Conservation (phyloP, 139 green algal genomes). For the Coelastrella sp. region DNA sequence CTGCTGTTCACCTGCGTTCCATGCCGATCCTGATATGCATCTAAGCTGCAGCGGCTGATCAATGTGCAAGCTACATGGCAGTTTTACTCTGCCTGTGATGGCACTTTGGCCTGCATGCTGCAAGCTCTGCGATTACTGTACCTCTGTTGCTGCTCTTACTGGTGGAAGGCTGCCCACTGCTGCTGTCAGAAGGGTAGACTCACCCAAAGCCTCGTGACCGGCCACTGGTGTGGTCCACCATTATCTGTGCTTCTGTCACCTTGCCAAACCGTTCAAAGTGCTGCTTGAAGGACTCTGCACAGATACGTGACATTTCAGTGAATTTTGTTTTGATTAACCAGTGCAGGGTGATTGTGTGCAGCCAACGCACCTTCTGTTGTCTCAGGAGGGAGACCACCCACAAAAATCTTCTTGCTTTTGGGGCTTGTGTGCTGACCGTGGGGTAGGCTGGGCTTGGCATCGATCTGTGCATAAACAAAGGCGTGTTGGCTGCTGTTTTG, state of each 20-base stretch:
- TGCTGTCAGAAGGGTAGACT: not conserved
- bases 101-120: too few species aligned
- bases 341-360: too few species aligned
- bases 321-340: not conserved
- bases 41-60: too few species aligned
- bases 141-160: not conserved
- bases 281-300: conserved; percentile 72
- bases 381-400: conserved; percentile 86
- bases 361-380: conserved; percentile 75
- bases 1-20: too few species aligned
- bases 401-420: conserved; percentile 88
- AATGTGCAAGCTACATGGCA: too few species aligned
- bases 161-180: not conserved
- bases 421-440: conserved; percentile 65
- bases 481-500: not conserved
- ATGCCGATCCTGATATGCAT: too few species aligned
- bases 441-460: conserved; percentile 86
- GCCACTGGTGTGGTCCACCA: conserved; percentile 83
- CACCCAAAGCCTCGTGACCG: conserved; percentile 87
- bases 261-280: conserved; percentile 93
- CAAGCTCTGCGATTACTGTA: too few species aligned
- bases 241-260: conserved; percentile 83
- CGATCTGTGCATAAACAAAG: conserved; percentile 68
- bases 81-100: too few species aligned
- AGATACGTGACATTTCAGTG: not conserved